These are phyloP conservation scores for Myrica gale DNA, from an alignment of 306 rosid genomes.

Conservation along the genomic window DNA sequence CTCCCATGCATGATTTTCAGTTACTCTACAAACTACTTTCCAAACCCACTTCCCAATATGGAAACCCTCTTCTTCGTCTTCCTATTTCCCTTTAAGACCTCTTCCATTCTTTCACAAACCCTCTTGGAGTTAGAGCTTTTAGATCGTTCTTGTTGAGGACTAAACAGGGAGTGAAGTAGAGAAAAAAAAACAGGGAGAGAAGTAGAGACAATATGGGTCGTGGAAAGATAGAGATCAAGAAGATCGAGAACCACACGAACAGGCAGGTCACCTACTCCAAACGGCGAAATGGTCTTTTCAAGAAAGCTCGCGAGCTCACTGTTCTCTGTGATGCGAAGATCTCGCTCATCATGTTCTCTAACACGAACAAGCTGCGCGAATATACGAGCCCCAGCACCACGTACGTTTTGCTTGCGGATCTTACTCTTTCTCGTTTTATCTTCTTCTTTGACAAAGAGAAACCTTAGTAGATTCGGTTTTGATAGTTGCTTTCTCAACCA, in stretches of 20 bases:
- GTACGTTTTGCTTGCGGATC: slow-evolving; percentile 27
- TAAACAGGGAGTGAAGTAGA: neutral
- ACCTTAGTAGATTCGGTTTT: neutral
- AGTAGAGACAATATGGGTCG: slow-evolving; percentile 51
- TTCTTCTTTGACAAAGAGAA: neutral
- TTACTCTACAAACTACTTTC: slow-evolving; percentile 66
- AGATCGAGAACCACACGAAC: slow-evolving; percentile 76
- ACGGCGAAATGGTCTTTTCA: slow-evolving; percentile 73
- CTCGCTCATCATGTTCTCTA: slow-evolving; percentile 78
- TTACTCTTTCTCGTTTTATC: neutral
- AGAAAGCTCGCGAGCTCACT: slow-evolving; percentile 89
- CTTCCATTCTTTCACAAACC: neutral
- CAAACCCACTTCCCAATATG: slow-evolving; percentile 38
- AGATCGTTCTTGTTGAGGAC: slow-evolving; percentile 2
- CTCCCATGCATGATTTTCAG: slow-evolving; percentile 26
- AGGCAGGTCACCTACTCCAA: slow-evolving; percentile 90
- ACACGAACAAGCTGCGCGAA: slow-evolving; percentile 56
- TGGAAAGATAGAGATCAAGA: slow-evolving; percentile 78
- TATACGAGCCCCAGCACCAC: slow-evolving; percentile 53
- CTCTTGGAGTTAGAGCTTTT: neutral
- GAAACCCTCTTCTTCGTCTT: slow-evolving; percentile 44
- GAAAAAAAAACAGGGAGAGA: neutral
- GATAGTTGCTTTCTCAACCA: neutral
- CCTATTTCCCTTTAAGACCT: slow-evolving; percentile 16
- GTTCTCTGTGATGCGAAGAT: slow-evolving; percentile 88